A percentile compares a stretch with the other conserved stretches of the same genome.
These are phyloP conservation scores for Picochlorum sp. DNA, from an alignment of 139 green algal genomes.

Conservation along the genomic window DNA sequence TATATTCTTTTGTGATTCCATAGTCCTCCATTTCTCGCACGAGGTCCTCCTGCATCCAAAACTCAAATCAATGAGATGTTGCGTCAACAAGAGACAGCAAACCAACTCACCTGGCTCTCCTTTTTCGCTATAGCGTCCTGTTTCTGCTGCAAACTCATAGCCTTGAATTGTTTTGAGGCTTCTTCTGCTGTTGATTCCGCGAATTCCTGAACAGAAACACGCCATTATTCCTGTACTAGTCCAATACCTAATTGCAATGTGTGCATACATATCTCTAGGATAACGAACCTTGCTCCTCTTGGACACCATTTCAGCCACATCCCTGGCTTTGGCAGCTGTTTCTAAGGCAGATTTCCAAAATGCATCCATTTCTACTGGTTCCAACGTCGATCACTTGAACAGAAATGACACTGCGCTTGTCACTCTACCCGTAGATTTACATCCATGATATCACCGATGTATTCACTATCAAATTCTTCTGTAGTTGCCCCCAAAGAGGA, in stretches of 20 bases:
- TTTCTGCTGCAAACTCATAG: conserved; percentile 21
- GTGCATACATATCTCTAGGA: neutral
- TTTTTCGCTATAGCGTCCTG: neutral
- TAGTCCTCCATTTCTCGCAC: conserved; percentile 15
- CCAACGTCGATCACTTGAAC: neutral
- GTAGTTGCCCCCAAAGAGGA: too few species aligned
- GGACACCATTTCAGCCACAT: conserved; percentile 13
- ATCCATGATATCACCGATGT: neutral
- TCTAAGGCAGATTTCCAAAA: conserved; percentile 14
- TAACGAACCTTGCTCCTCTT: conserved; percentile 23
- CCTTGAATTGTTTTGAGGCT: conserved; percentile 21
- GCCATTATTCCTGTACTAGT: neutral
- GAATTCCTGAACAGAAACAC: conserved; percentile 14
- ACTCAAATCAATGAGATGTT: neutral
- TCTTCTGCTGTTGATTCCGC: conserved; percentile 26
- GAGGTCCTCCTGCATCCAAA: neutral
- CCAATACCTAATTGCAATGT: neutral
- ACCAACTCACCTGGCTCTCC: neutral
- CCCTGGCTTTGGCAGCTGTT: conserved; percentile 15
- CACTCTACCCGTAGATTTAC: neutral
- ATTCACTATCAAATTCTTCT: too few species aligned
- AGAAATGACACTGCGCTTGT: neutral
- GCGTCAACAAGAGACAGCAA: neutral
- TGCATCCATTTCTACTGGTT: neutral
- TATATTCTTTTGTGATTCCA: conserved; percentile 32